Conservation (phyloP, 2,329 filamentous ascomycete species). For the Aspergillus sergii region DNA sequence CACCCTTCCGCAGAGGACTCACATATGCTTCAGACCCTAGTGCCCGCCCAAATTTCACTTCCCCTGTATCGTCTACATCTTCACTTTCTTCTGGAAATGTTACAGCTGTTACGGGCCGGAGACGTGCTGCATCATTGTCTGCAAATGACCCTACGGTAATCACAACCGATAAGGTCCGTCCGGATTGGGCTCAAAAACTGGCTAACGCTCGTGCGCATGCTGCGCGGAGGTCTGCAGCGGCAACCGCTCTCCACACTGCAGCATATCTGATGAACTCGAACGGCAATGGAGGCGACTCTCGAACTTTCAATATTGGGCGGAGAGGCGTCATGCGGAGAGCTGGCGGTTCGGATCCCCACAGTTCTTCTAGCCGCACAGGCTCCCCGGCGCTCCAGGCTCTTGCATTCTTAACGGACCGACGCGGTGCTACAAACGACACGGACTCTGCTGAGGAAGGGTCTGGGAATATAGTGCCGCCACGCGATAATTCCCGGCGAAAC, state of each 20-base stretch:
- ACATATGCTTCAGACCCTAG: slow-evolving; percentile 62
- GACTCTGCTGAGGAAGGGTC: slow-evolving; percentile 40
- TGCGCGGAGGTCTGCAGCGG: slow-evolving; percentile 83
- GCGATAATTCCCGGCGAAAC: slow-evolving; percentile 59
- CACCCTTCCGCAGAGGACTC: slow-evolving; percentile 83
- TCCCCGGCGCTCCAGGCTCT: slow-evolving; percentile 49
- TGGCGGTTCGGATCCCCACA: slow-evolving; percentile 38
- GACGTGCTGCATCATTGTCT: slow-evolving; percentile 71
- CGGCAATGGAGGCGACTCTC: slow-evolving; percentile 45
- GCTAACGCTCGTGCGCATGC: slow-evolving; percentile 82
- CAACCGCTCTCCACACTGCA: slow-evolving; percentile 90
- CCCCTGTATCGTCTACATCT: slow-evolving; percentile 84
- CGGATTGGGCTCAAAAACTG: slow-evolving; percentile 92
- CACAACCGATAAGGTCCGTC: slow-evolving; percentile 87
- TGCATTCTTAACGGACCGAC: slow-evolving; percentile 51
- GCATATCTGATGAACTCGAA: slow-evolving; percentile 79
- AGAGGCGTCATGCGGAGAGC: slow-evolving; percentile 52
- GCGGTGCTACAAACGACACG: slow-evolving; percentile 35
- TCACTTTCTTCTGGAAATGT: slow-evolving; percentile 67
- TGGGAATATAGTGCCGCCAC: slow-evolving; percentile 41
- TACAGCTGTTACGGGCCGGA: slow-evolving; percentile 46
- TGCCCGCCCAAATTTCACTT: slow-evolving; percentile 55
- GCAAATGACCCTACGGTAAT: slow-evolving; percentile 83
- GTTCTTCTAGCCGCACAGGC: slow-evolving; percentile 34
- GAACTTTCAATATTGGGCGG: slow-evolving; percentile 60